Evolutionary conservation across 2,329 filamentous ascomycete genomes (phyloP).

Genomic region (Trichothecium sympodiale): DNA sequence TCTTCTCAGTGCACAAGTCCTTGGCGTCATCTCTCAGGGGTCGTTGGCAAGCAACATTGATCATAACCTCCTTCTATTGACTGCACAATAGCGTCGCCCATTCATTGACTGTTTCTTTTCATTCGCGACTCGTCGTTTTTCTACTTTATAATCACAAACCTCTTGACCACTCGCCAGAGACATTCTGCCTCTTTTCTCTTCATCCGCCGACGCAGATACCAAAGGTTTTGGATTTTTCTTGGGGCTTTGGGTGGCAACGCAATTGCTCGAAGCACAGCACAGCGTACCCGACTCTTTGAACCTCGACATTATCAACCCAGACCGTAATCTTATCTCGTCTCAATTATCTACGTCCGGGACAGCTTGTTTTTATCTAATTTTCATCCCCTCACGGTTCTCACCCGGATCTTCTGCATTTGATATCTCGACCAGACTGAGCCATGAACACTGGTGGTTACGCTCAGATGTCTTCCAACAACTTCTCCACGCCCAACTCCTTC

Average conservation of each 20-base stretch:
- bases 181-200: not conserved
- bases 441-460: slow-evolving; percentile 98
- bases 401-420: slow-evolving; percentile 5
- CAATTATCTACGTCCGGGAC: not conserved
- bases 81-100: not conserved
- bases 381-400: not conserved
- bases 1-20: not conserved
- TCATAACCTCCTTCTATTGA: too few species aligned
- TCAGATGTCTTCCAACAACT: slow-evolving; percentile 94
- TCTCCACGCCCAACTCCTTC: slow-evolving; percentile 59
- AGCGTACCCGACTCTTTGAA: slow-evolving; percentile 3
- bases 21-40: not conserved
- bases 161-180: too few species aligned
- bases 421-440: slow-evolving; percentile 24
- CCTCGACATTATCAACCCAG: not conserved
- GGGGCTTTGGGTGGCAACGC: too few species aligned
- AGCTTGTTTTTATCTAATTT: not conserved
- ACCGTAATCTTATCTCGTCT: too few species aligned
- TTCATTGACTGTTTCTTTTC: not conserved
- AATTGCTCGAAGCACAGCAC: slow-evolving; percentile 1
- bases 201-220: not conserved
- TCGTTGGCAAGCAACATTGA: too few species aligned
- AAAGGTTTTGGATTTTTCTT: not conserved
- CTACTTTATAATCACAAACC: too few species aligned
- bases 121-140: not conserved